Base-by-base conservation (phyloP, 2,329 filamentous ascomycete genomes). In the Calonectria pteridis region DNA sequence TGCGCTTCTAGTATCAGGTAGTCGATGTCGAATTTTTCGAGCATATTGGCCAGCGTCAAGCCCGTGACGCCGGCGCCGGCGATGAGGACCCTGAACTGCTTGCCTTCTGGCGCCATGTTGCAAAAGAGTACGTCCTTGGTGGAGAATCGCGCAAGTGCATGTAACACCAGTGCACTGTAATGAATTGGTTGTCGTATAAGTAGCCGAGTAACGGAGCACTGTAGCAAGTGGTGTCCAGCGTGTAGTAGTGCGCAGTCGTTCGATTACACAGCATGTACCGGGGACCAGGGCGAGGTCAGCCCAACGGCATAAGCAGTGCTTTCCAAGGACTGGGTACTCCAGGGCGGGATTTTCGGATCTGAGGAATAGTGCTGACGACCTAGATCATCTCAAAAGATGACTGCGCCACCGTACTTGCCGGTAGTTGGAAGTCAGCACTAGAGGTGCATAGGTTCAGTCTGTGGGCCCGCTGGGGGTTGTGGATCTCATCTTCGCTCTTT, bases 1-100 rank as follows among this genome's bases (percentile, higher is more conserved):
- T 86, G 82, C 0, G 82, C 79, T 74, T 91, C 89, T 0, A 91
- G 83, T 0, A 91, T 73, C 4, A 89, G 71, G 76, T 86, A 90
- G 74, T 89, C 85, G 68, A 91, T 86, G 31, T 78, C 80, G 26
- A 85, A 81, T 37, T 78, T 79, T 68, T 90, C 84, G 1, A 91
- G 84, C 72, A 85, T 84, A 58, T 75, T 63, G 14, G 79, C 78
- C 40, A 81, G 31, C 9, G 75, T 71, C 3, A 81, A 74, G 5
- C 89, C 89, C 4, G 85, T 83, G 18, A 90, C 81, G 46, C 86
- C 84, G 7, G 87, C 88, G 13, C 89, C 88, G 1, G 83, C 86
- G 49, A 90, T 89, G 28, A 70, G 40, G 46, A 70, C 46, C 37
- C 62, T 69, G 67, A 69, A 69, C 28, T 46, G 23, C 46, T 50